Evolutionary conservation across 257 asterid genomes (phyloP).

Genomic region (Parsonsia alboflavescens): DNA sequence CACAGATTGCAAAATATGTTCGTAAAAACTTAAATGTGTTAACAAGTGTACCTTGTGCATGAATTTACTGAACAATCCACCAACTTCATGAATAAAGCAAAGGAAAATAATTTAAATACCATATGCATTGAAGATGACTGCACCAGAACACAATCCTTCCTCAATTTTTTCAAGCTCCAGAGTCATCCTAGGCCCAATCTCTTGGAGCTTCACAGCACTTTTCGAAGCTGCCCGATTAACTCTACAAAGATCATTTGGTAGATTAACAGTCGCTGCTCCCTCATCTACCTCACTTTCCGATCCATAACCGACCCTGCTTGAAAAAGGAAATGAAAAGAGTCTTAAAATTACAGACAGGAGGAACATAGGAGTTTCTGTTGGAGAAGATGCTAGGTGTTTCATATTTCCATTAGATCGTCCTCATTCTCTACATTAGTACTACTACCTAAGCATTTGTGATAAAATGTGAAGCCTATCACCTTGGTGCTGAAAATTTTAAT

Average conservation of each 20-base stretch:
- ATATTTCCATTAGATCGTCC: not conserved
- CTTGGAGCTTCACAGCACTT: conserved; percentile 95
- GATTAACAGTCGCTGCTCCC: conserved; percentile 79
- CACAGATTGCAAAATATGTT: no score
- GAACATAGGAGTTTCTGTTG: not conserved
- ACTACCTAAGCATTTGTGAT: not conserved
- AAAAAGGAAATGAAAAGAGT: not conserved
- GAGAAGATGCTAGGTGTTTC: not conserved
- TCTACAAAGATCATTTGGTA: conserved; percentile 68
- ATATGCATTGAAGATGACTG: conserved; percentile 37
- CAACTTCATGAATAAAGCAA: not conserved
- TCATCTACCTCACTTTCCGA: conserved; percentile 97
- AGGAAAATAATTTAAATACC: not conserved
- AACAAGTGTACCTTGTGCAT: not conserved
- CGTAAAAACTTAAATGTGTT: no score
- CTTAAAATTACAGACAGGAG: not conserved
- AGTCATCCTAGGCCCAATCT: conserved; percentile 85
- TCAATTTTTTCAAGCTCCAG: conserved; percentile 68
- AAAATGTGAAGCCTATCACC: not conserved
- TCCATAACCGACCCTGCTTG: conserved; percentile 78
- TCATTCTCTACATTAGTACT: not conserved
- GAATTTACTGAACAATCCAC: not conserved
- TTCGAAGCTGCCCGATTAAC: conserved; percentile 66
- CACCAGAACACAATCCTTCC: conserved; percentile 87
- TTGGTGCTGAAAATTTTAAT: not conserved